These are phyloP conservation scores for Blastocystis sp. DNA, from an alignment of 352 stramenopile genomes.

Conservation along the genomic window DNA sequence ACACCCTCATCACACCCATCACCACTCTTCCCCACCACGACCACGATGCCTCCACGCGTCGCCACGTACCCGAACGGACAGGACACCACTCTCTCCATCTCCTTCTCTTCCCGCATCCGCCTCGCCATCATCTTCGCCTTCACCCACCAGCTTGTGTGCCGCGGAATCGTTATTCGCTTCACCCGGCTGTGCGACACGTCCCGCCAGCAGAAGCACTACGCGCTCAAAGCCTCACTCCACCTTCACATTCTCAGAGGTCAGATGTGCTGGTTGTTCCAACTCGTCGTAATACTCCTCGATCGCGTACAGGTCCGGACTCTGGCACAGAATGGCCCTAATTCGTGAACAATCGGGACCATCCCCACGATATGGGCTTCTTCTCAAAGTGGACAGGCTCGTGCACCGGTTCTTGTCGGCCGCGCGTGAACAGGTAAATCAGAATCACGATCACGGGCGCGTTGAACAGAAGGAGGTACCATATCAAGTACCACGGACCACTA, in stretches of 20 bases:
- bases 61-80: constrained; percentile 26
- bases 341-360: neutral
- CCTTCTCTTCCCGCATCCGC: neutral
- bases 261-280: neutral
- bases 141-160: neutral
- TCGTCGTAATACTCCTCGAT: constrained; percentile 62
- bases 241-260: neutral
- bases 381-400: constrained; percentile 48
- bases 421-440: constrained; percentile 50
- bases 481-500: neutral
- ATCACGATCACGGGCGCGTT: constrained; percentile 36
- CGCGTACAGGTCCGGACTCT: constrained; percentile 21
- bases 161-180: neutral
- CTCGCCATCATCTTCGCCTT: neutral
- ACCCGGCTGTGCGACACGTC: constrained; percentile 1
- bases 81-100: neutral
- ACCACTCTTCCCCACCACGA: constrained; percentile 30
- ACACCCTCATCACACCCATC: neutral
- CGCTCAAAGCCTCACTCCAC: neutral
- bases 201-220: constrained; percentile 16
- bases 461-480: constrained; percentile 29
- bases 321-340: neutral
- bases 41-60: constrained; percentile 19
- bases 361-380: constrained; percentile 49
- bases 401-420: neutral